Base-by-base conservation (phyloP, 164 flowering plant species). In the Vitis riparia region DNA sequence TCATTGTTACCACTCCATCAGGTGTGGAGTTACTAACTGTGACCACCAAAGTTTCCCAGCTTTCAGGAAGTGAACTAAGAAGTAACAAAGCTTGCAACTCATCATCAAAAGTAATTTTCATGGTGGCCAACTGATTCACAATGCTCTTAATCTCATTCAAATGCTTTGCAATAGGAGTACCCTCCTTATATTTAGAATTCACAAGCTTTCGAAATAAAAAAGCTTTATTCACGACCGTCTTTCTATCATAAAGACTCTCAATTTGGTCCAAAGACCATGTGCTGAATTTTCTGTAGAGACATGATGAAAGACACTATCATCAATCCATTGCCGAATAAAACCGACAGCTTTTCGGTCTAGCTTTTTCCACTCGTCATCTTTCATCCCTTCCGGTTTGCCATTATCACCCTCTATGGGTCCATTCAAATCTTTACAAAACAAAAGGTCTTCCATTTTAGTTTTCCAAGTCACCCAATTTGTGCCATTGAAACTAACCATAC, bases 11-110 rank as follows among this genome's bases (percentile, higher is more conserved):
- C n/a, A 29, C 8, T 30, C 62, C 73, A 37, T 50, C 32, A 6
- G 67, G 67, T 30, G 73, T 52, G 2, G 52, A 70, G 15, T 62
- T 70, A n/a, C 67, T 63, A 8, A 44, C 9, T 15, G 67, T n/a
- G 1, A 63, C 32, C 29, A 70, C 52, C 7, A 10, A 70, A 48
- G 37, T 32, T 32, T 32, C 37, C 37, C 0, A 5, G 6, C 37
- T 32, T 32, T 32, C 37, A 5, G 37, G 37, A 32, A 32, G 37
- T 32, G 37, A 32, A 32, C 37, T 32, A 32, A 32, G 37, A 3
- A 32, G 6, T 11, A 53, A 55, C 27, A 70, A 51, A 9, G 62
- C 67, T 62, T 70, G 67, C 15, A 70, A 5, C 59, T 63, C 67
- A 32, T 70, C 72, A 23, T 69, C 65, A 14, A 69, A 23, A 3